Evolutionary conservation across 1,284 basidiomycete species (phyloP).

Genomic region (Schizophyllum commune): DNA sequence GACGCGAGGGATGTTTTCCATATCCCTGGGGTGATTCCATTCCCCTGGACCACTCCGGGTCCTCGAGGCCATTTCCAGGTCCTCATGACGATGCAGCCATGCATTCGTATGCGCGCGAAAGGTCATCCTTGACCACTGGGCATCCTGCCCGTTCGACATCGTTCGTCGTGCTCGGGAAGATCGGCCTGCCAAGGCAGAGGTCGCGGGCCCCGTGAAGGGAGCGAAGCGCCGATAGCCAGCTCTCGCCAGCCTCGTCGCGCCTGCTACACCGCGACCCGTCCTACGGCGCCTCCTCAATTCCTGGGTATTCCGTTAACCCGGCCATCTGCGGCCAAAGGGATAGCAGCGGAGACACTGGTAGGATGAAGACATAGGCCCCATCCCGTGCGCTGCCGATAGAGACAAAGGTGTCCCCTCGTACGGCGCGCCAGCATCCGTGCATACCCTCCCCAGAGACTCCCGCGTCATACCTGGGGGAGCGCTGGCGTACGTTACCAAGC

Average conservation of each 20-base stretch:
- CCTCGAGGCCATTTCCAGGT: no score
- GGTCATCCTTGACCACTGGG: not conserved
- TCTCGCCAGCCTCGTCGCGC: not conserved
- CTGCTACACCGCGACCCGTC: not conserved
- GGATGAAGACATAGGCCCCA: not conserved
- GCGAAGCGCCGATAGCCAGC: not conserved
- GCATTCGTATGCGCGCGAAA: no score
- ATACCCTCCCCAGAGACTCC: not conserved
- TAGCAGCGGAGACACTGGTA: not conserved
- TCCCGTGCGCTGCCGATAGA: not conserved
- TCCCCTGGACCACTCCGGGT: no score
- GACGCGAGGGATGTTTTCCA: no score
- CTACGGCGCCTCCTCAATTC: not conserved
- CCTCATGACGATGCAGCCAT: no score
- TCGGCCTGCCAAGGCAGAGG: not conserved
- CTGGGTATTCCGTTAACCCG: not conserved
- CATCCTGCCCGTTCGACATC: not conserved
- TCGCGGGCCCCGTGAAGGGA: not conserved
- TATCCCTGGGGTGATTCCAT: no score
- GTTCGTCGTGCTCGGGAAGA: not conserved
- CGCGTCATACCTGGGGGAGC: not conserved
- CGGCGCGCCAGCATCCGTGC: not conserved
- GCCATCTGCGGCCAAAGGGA: not conserved
- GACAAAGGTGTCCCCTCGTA: not conserved
- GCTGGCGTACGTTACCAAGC: not conserved